phyloP scores from a whole-genome alignment of 768 basidiomycete species.

The Daedaleopsis nitida region DNA sequence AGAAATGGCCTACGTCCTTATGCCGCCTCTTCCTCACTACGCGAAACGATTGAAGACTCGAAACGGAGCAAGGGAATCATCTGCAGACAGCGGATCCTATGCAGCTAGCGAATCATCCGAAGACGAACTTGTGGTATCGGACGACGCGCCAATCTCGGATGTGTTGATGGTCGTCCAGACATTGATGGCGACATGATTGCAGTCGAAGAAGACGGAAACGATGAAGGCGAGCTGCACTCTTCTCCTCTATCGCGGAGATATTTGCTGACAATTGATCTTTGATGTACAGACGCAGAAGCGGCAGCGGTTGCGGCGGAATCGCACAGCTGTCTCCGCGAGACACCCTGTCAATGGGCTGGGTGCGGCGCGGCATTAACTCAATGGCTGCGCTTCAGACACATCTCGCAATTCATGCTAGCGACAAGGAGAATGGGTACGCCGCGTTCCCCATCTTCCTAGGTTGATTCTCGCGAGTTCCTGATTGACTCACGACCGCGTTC shows the following conservation, averaged over 20 bases:
- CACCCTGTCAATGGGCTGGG: constrained; percentile 59
- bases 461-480: constrained; percentile 6
- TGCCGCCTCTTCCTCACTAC: constrained; percentile 21
- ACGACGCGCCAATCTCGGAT: constrained; percentile 4
- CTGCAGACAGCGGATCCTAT: not conserved
- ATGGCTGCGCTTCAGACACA: constrained; percentile 51
- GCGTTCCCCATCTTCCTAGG: not conserved
- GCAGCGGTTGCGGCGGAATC: constrained; percentile 48
- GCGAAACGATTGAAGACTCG: not conserved
- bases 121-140: constrained; percentile 12
- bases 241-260: not conserved
- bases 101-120: not conserved
- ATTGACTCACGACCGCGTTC: constrained; percentile 1
- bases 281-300: constrained; percentile 41
- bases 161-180: too few species aligned
- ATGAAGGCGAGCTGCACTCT: constrained; percentile 3
- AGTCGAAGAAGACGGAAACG: constrained; percentile 6
- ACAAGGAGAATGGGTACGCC: constrained; percentile 29
- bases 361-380: constrained; percentile 62
- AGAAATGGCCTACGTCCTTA: constrained; percentile 17
- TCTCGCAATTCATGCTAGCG: constrained; percentile 41
- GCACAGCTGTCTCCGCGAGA: constrained; percentile 47
- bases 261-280: not conserved
- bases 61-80: not conserved
- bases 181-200: not conserved